A percentile compares a stretch with the other conserved stretches of the same genome.
Evolutionary conservation across 331 rosid species (phyloP).

Genomic region (Prunus yedoensis): DNA sequence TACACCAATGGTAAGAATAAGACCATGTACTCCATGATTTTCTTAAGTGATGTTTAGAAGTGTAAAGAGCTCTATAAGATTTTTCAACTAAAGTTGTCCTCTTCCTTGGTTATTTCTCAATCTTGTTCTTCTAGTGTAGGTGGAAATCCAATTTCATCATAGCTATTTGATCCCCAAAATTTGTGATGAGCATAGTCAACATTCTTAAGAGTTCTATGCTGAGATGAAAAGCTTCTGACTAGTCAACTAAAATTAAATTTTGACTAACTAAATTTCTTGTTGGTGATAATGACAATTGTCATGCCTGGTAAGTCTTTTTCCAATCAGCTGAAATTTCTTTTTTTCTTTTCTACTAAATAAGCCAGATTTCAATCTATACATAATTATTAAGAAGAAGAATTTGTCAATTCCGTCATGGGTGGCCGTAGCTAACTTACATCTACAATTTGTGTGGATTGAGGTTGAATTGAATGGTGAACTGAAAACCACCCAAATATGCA

Average conservation of each 20-base stretch:
- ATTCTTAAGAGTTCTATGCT: background rate
- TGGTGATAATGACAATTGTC: background rate
- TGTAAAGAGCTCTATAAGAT: too few relatives aligned
- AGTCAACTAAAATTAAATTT: conserved; percentile 9
- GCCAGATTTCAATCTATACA: background rate
- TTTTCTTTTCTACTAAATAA: too few relatives aligned
- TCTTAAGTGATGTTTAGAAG: too few relatives aligned
- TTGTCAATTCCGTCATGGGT: conserved; percentile 1
- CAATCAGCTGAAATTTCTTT: background rate
- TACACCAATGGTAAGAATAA: too few relatives aligned
- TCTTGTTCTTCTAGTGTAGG: too few relatives aligned
- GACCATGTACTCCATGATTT: too few relatives aligned
- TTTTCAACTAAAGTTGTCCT: too few relatives aligned
- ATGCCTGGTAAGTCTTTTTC: background rate
- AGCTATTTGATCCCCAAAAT: too few relatives aligned
- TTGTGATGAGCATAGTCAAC: too few relatives aligned
- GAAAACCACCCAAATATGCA: background rate
- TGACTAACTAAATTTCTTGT: background rate
- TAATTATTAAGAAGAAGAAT: background rate
- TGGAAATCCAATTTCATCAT: too few relatives aligned
- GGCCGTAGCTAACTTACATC: background rate
- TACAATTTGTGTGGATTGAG: background rate
- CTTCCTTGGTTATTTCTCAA: too few relatives aligned
- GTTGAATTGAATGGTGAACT: background rate
- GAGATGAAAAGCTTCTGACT: background rate